phyloP scores from a whole-genome alignment of 352 stramenopile genomes.

The Pythium phragmiticola region DNA sequence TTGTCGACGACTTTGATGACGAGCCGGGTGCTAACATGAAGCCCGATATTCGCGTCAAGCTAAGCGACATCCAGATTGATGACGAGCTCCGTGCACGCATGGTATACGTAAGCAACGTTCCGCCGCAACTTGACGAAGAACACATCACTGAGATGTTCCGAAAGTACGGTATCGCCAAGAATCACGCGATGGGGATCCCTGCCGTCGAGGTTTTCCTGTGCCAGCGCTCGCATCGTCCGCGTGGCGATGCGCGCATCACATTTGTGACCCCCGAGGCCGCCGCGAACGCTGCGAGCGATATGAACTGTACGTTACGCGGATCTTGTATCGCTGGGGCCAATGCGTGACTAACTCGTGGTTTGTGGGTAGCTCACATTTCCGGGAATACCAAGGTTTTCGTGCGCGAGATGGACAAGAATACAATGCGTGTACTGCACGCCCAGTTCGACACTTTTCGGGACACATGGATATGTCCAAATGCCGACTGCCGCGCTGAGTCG shows the following conservation, averaged over 20 bases:
- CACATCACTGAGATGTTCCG: slow-evolving; percentile 54
- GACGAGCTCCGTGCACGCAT: slow-evolving; percentile 35
- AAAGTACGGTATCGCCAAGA: slow-evolving; percentile 53
- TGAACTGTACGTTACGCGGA: slow-evolving; percentile 13
- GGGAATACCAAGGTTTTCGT: neutral
- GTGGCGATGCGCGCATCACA: slow-evolving; percentile 18
- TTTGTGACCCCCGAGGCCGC: slow-evolving; percentile 8
- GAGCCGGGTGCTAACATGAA: slow-evolving; percentile 16
- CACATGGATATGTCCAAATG: slow-evolving; percentile 50
- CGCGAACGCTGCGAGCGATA: neutral
- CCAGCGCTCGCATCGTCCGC: slow-evolving; percentile 11
- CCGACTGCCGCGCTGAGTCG: slow-evolving; percentile 46
- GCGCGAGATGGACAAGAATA: slow-evolving; percentile 9
- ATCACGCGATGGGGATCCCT: slow-evolving; percentile 14
- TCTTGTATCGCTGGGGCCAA: neutral
- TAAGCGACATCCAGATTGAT: slow-evolving; percentile 44
- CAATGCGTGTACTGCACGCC: slow-evolving; percentile 11
- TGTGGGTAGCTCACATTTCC: slow-evolving; percentile 3
- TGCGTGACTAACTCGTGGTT: neutral
- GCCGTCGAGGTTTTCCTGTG: slow-evolving; percentile 25
- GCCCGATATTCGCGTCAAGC: slow-evolving; percentile 56
- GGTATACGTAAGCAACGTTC: slow-evolving; percentile 63
- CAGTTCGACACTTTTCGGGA: slow-evolving; percentile 29
- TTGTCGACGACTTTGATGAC: slow-evolving; percentile 20
- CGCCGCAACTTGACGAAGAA: slow-evolving; percentile 39